Conservation (phyloP, 352 stramenopile genomes). For the Globisporangium canariense region DNA sequence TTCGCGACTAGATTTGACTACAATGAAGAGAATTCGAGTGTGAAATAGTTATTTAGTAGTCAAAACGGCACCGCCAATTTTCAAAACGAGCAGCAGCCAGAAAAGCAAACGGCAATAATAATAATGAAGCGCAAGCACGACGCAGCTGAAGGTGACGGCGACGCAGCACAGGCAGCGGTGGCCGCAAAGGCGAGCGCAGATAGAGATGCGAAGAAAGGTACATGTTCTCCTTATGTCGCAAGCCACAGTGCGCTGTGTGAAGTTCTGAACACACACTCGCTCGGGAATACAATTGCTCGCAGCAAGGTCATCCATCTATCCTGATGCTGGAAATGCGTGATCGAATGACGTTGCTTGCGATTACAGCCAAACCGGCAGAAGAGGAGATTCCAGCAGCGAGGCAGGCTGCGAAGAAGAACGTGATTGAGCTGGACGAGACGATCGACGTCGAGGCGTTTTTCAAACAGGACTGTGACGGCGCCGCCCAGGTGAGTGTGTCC, state of each 20-base stretch:
- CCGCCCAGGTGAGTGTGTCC: conserved; percentile 13
- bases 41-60: background rate
- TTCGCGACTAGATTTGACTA: background rate
- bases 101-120: background rate
- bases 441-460: conserved; percentile 25
- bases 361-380: background rate
- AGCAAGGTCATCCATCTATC: background rate
- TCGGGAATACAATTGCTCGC: no score
- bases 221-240: background rate
- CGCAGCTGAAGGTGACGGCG: background rate
- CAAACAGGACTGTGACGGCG: conserved; percentile 18
- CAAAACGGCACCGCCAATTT: conserved; percentile 6
- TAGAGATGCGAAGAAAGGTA: background rate
- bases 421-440: conserved; percentile 17
- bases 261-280: no score
- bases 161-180: background rate
- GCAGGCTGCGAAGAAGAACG: background rate
- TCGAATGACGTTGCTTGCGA: background rate
- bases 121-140: conserved; percentile 28
- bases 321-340: background rate
- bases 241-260: background rate
- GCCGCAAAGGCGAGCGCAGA: conserved; percentile 5
- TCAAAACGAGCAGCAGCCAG: conserved; percentile 1
- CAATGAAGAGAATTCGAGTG: conserved; percentile 1
- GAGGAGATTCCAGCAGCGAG: background rate